These are phyloP conservation scores for Miscanthus lutarioriparius DNA, from an alignment of 176 grass and related monocot genomes.

Conservation along the genomic window DNA sequence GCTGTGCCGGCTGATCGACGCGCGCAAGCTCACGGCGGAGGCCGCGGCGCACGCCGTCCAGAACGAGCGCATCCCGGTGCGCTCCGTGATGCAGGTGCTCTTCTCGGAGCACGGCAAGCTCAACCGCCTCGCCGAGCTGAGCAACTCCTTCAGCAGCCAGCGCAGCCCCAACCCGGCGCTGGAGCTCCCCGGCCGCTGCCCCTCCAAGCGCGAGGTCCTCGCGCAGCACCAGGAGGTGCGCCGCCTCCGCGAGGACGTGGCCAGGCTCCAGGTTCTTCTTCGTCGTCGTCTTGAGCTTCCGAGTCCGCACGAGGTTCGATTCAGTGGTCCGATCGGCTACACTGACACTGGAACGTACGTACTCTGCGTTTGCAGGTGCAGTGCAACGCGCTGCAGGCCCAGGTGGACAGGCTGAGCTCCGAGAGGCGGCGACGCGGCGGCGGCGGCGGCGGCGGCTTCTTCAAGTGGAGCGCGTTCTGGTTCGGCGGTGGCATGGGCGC, in stretches of 20 bases:
- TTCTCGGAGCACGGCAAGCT: conserved; percentile 95
- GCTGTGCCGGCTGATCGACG: conserved; percentile 76
- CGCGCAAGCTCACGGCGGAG: conserved; percentile 83
- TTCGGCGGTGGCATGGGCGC: conserved; percentile 55
- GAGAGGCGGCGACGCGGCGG: conserved; percentile 56
- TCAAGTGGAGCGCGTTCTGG: conserved; percentile 80
- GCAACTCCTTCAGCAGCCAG: conserved; percentile 58
- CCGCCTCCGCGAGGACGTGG: conserved; percentile 80
- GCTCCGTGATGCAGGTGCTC: conserved; percentile 89
- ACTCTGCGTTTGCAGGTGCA: conserved; percentile 50
- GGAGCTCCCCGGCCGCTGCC: conserved; percentile 66
- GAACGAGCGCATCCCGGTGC: conserved; percentile 89
- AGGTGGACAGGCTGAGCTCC: conserved; percentile 63
- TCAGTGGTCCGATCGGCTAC: neutral
- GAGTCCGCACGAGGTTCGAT: neutral
- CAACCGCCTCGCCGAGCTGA: conserved; percentile 73
- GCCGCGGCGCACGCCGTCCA: conserved; percentile 81
- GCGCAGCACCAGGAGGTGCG: conserved; percentile 87
- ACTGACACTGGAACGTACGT: neutral
- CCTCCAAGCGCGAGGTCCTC: conserved; percentile 82
- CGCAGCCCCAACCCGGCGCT: conserved; percentile 61
- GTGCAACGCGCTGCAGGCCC: conserved; percentile 76
- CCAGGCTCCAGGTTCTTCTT: conserved; percentile 58
- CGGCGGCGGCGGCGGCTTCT: conserved; percentile 45
- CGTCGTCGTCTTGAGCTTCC: neutral